A percentile compares a stretch with the other conserved stretches of the same genome.
Conservation (phyloP, 257 asterid genomes). For the Datura wrightii region DNA sequence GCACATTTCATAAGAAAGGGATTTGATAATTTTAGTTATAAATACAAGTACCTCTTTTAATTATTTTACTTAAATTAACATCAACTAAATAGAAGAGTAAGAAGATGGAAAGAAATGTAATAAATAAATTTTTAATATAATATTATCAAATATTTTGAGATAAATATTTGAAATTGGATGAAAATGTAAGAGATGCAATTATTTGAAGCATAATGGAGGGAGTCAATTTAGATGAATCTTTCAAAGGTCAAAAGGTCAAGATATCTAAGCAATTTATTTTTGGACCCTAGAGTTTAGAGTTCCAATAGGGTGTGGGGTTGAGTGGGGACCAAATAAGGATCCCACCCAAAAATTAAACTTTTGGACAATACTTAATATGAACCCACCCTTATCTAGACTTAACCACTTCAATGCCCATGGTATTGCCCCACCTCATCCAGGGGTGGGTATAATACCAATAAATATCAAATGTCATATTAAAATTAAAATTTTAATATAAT, state of each 20-base stretch:
- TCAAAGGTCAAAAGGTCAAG: constrained; percentile 36
- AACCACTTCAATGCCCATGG: constrained; percentile 9
- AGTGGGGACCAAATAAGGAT: background rate
- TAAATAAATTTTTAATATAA: background rate
- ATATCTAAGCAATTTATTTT: background rate
- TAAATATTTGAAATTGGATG: background rate
- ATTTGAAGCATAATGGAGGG: background rate
- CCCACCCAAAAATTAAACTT: background rate
- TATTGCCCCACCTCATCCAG: background rate
- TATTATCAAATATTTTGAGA: background rate
- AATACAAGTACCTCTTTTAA: no score
- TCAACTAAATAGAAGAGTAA: background rate
- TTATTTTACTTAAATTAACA: no score
- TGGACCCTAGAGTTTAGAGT: background rate
- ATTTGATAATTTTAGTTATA: no score
- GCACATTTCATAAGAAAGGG: no score
- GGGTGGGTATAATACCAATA: no score
- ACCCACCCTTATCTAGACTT: background rate
- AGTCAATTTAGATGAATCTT: constrained; percentile 7
- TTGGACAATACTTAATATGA: background rate
- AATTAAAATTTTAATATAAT: no score
- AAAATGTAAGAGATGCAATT: background rate
- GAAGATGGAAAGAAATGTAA: background rate
- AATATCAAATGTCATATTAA: no score
- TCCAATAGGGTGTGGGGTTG: background rate